Base-by-base conservation (phyloP, 2,329 filamentous ascomycete species). In the Fusarium austroafricanum region DNA sequence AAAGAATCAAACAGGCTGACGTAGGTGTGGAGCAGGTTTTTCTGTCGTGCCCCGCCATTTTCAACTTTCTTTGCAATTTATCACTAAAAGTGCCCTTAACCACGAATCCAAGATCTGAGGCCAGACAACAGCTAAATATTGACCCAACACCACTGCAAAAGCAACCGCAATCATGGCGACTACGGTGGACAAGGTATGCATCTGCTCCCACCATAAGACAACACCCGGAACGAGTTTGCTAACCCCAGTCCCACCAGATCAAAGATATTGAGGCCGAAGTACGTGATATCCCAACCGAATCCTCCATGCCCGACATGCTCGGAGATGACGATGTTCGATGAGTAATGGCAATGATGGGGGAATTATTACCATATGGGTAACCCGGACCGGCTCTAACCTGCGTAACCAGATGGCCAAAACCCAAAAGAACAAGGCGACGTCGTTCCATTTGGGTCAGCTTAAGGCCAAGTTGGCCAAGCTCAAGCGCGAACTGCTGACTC, bases 381-480 rank as follows among this genome's bases (percentile, higher is more conserved):
- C 31, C 51, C 35, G 40, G 38, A 53, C 23, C 31, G 56, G 43
- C 60, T 70, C 67, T 73, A 69, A 63, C 68, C 39, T 56, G 43
- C 52, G 47, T 51, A 47, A 61, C 73, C 71, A 95, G 90, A 97
- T 97, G 95, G 93, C 94, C 84, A 88, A 88, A 83, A 97, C 94
- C 77, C 94, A 98, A 81, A 97, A 97, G 84, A 97, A 97, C 82
- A 97, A 97, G 84, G 92, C 92, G 54, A 97, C 94, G 14, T 94
- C 93, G 47, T 97, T 90, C 80, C 94, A 97, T 87, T 84, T 97
- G 80, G 94, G 93, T 81, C 95, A 98, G 83, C 84, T 99, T 73
- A 99, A 99, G 83, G 96, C 96, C 71, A 99, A 99, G 83, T 89
- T 99, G 77, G 95, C 96, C 46, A 99, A 99, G 84, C 86, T 99